Conservation (phyloP, 192 early-diverging fungal species). For the Bifiguratus adelaidae region DNA sequence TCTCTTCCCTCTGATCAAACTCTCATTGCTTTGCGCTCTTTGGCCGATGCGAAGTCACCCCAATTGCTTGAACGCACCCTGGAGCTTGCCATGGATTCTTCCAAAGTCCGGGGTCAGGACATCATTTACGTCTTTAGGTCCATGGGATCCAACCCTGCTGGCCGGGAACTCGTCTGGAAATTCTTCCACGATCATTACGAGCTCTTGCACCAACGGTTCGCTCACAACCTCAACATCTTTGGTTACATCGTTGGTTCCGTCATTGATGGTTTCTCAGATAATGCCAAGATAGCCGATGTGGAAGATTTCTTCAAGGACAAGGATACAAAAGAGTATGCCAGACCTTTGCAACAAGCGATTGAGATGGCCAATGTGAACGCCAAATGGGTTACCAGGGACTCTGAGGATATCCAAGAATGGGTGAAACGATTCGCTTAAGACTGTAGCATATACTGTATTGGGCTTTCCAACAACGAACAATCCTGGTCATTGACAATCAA, state of each 20-base stretch:
- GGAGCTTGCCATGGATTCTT: conserved; percentile 43
- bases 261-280: conserved; percentile 26
- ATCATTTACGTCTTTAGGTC: conserved; percentile 35
- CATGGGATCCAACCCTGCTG: conserved; percentile 36
- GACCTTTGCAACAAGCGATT: conserved; percentile 61
- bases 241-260: conserved; percentile 28
- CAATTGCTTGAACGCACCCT: conserved; percentile 49
- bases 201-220: conserved; percentile 43
- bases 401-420: conserved; percentile 44
- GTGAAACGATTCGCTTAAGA: too few relatives aligned
- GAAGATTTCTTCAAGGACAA: conserved; percentile 52
- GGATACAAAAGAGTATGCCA: conserved; percentile 47
- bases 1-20: conserved; percentile 55
- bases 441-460: too few relatives aligned
- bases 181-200: conserved; percentile 53
- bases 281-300: conserved; percentile 53
- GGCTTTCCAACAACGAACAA: too few relatives aligned
- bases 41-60: conserved; percentile 43
- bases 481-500: too few relatives aligned
- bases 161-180: conserved; percentile 53
- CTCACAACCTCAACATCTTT: conserved; percentile 29
- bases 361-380: conserved; percentile 55
- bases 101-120: conserved; percentile 66
- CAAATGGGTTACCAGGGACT: conserved; percentile 40
- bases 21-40: conserved; percentile 47